Evolutionary conservation across 805 yeast genomes (phyloP).

Genomic region (Pichia manshurica): DNA sequence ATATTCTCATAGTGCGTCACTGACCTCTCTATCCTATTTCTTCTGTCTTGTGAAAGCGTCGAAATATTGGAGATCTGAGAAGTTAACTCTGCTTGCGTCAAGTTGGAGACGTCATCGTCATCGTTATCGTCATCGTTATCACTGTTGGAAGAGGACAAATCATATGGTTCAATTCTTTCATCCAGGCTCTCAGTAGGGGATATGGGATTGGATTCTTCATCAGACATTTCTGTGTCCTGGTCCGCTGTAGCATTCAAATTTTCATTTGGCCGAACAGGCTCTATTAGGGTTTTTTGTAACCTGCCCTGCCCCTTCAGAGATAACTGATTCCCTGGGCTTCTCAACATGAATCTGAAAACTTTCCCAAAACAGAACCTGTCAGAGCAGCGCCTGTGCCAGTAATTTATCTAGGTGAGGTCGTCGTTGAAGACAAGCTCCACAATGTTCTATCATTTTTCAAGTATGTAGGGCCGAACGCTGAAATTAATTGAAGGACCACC

Average conservation of each 20-base stretch:
- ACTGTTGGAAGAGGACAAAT: neutral
- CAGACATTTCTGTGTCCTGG: too few relatives aligned
- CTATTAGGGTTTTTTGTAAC: too few relatives aligned
- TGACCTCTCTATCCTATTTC: conserved; percentile 11
- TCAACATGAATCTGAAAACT: conserved; percentile 2
- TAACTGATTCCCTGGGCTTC: too few relatives aligned
- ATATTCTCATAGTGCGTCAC: conserved; percentile 24
- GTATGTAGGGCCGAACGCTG: too few relatives aligned
- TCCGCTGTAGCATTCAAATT: too few relatives aligned
- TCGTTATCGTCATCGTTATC: neutral
- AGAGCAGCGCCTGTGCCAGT: conserved; percentile 2
- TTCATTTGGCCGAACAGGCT: too few relatives aligned
- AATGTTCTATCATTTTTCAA: too few relatives aligned
- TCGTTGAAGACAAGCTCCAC: neutral
- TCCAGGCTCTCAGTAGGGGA: too few relatives aligned
- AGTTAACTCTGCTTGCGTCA: conserved; percentile 6
- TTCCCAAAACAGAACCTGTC: conserved; percentile 2
- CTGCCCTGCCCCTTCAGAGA: too few relatives aligned
- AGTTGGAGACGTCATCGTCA: neutral
- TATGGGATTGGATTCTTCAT: too few relatives aligned
- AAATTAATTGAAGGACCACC: too few relatives aligned
- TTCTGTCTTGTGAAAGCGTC: conserved; percentile 3
- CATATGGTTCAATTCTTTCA: too few relatives aligned
- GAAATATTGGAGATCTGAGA: conserved; percentile 6
- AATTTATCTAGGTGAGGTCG: neutral